Evolutionary conservation across 441 rosid species (phyloP).

Genomic region (Brassica balearica): DNA sequence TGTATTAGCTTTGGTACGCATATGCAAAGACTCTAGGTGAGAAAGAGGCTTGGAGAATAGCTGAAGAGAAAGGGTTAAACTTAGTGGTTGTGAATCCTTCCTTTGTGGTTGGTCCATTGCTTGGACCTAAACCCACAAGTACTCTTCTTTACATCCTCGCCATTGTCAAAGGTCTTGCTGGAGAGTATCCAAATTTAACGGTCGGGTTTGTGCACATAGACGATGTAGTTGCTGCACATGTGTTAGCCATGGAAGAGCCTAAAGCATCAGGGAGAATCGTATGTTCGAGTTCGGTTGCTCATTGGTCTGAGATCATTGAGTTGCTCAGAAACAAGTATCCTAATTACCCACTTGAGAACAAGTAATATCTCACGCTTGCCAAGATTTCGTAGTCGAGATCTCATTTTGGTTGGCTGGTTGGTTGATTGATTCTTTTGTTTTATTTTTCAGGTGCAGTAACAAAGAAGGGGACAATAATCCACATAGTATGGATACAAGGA

Average conservation of each 20-base stretch:
- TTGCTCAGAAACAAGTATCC: constrained; percentile 74
- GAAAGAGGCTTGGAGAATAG: constrained; percentile 80
- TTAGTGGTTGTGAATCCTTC: constrained; percentile 82
- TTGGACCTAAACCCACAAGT: constrained; percentile 78
- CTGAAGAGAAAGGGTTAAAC: constrained; percentile 63
- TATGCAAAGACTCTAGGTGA: constrained; percentile 76
- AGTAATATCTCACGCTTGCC: constrained; percentile 50
- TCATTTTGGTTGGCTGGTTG: not conserved
- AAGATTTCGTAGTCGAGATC: not conserved
- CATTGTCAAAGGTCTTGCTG: constrained; percentile 62
- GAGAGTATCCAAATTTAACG: constrained; percentile 69
- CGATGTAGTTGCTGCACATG: constrained; percentile 71
- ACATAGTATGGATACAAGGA: constrained; percentile 74
- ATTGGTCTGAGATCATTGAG: constrained; percentile 69
- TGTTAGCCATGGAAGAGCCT: constrained; percentile 73
- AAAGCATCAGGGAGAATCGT: constrained; percentile 73
- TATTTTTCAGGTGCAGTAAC: constrained; percentile 52
- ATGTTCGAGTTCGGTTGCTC: constrained; percentile 75
- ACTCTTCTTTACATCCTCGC: constrained; percentile 58
- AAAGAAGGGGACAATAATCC: constrained; percentile 63
- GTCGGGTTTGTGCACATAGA: constrained; percentile 82
- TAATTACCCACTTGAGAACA: constrained; percentile 61
- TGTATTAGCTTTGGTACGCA: constrained; percentile 70
- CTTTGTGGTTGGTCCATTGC: constrained; percentile 75
- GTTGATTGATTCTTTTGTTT: not conserved